A percentile compares a stretch with the other conserved stretches of the same genome.
These are phyloP conservation scores for Thelephora ganbajun DNA, from an alignment of 768 basidiomycete species.

Conservation along the genomic window DNA sequence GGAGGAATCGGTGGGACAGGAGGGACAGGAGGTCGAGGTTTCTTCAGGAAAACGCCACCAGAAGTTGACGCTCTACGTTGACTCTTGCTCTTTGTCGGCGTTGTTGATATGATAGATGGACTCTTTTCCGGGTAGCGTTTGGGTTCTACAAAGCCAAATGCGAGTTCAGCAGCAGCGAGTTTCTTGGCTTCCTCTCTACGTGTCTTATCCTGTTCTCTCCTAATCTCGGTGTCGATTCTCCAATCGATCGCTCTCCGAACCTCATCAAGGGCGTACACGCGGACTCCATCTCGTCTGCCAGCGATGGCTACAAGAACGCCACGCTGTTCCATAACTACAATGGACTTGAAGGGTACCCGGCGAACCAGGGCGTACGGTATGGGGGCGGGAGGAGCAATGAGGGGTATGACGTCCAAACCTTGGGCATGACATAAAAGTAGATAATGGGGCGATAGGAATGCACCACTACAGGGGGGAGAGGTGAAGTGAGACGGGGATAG, in stretches of 20 bases:
- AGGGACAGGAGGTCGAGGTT: constrained; percentile 2
- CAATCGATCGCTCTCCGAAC: constrained; percentile 78
- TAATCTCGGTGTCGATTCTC: constrained; percentile 70
- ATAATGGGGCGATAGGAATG: constrained; percentile 71
- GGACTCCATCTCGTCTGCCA: constrained; percentile 72
- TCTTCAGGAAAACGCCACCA: not conserved
- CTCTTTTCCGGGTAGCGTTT: constrained; percentile 6
- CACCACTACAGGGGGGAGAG: constrained; percentile 62
- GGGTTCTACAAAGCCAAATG: not conserved
- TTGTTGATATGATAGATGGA: constrained; percentile 17
- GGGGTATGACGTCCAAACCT: constrained; percentile 75
- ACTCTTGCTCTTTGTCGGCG: constrained; percentile 6
- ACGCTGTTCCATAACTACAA: constrained; percentile 89
- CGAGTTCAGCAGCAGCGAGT: constrained; percentile 11
- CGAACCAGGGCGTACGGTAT: constrained; percentile 76
- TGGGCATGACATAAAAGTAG: constrained; percentile 76
- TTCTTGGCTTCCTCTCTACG: constrained; percentile 57
- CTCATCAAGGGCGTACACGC: constrained; percentile 81
- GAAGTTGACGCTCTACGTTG: constrained; percentile 4
- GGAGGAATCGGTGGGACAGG: constrained; percentile 4
- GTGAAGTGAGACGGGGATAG: constrained; percentile 68
- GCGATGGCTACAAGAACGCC: constrained; percentile 86
- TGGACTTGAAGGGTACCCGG: constrained; percentile 68
- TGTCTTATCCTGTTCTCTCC: constrained; percentile 59
- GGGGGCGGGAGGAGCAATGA: constrained; percentile 56